Base-by-base conservation (phyloP, 2,329 filamentous ascomycete genomes). In the Ophiostoma novo-ulmi region DNA sequence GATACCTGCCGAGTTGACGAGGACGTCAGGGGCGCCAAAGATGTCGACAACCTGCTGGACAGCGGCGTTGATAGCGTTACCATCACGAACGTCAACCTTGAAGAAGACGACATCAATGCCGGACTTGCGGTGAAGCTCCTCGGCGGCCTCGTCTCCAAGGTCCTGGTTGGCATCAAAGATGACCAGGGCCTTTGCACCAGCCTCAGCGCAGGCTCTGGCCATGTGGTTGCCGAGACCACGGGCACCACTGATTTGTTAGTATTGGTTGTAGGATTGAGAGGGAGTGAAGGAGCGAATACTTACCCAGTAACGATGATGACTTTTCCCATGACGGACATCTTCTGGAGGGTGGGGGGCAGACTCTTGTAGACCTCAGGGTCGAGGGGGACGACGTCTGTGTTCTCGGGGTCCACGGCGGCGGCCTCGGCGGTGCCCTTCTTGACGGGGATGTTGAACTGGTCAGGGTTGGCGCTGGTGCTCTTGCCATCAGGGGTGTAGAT, bases 1-100 rank as follows among this genome's bases (percentile, higher is more conserved):
- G 74, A 94, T 92, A 78, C 91, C 91, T 65, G 91, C 91, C 67
- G 89, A 89, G 82, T 92, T 93, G 81, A 94, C 85, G n/a, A 94
- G 83, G 41, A 92, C 88, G 76, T 94, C 89, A 14, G 91, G 86
- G 13, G 85, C 82, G 69, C 91, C 91, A 75, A 89, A 91, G 73
- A 88, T 83, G 72, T 87, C 83, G 63, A 88, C 85, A 58, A 91
- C 87, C 71, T 87, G 85, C 73, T 87, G 83, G 69, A 93, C 88
- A 31, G 89, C 89, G 70, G 88, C 86, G 75, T 88, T 86, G 79
- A 93, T 90, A 74, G 88, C 89, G 63, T 83, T 84, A 13, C 86
- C 88, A 75, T 93, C 89, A 76, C 90, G 89, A 41, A 94, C 90
- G 75, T 93, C 90, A 65, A 93, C 89, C 81, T 90, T 90, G 84